Evolutionary conservation across 1,139 yeast species (phyloP).

Genomic region (Taphrina pruni): DNA sequence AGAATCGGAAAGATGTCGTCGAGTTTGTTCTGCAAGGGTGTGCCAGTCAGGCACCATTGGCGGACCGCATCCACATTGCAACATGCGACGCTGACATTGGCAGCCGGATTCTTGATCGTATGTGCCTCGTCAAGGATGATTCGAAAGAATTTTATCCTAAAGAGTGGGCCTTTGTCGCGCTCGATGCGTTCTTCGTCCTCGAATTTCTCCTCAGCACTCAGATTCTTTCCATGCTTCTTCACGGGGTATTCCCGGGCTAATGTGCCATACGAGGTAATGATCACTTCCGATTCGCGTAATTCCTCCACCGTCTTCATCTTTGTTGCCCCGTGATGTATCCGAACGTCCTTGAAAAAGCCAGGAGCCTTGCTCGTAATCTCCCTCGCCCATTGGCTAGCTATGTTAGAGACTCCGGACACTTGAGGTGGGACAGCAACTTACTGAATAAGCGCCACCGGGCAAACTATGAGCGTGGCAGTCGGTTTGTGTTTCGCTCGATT

Average conservation of each 20-base stretch:
- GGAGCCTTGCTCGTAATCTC: slow-evolving; percentile 30
- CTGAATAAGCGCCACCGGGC: slow-evolving; percentile 33
- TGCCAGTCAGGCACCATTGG: slow-evolving; percentile 91
- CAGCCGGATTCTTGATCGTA: slow-evolving; percentile 90
- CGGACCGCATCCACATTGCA: slow-evolving; percentile 71
- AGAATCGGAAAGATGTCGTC: slow-evolving; percentile 94
- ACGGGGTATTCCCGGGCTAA: slow-evolving; percentile 30
- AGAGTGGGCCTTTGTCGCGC: slow-evolving; percentile 29
- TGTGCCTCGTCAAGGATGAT: slow-evolving; percentile 97
- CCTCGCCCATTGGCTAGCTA: slow-evolving; percentile 28
- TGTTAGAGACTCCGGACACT: not conserved
- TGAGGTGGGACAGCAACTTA: not conserved
- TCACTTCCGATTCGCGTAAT: slow-evolving; percentile 10
- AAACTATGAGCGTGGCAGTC: slow-evolving; percentile 19
- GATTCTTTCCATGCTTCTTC: slow-evolving; percentile 26
- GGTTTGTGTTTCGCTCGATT: slow-evolving; percentile 13
- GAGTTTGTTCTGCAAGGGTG: slow-evolving; percentile 92
- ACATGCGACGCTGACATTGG: slow-evolving; percentile 92
- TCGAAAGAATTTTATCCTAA: slow-evolving; percentile 63
- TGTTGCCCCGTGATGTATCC: slow-evolving; percentile 28
- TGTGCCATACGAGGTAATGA: slow-evolving; percentile 34
- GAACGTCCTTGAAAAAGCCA: slow-evolving; percentile 14
- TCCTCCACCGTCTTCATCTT: slow-evolving; percentile 24
- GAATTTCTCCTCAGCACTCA: slow-evolving; percentile 4
- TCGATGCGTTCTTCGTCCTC: slow-evolving; percentile 31